These are phyloP conservation scores for Apiotrichum gracile DNA, from an alignment of 1,284 basidiomycete species.

Conservation along the genomic window DNA sequence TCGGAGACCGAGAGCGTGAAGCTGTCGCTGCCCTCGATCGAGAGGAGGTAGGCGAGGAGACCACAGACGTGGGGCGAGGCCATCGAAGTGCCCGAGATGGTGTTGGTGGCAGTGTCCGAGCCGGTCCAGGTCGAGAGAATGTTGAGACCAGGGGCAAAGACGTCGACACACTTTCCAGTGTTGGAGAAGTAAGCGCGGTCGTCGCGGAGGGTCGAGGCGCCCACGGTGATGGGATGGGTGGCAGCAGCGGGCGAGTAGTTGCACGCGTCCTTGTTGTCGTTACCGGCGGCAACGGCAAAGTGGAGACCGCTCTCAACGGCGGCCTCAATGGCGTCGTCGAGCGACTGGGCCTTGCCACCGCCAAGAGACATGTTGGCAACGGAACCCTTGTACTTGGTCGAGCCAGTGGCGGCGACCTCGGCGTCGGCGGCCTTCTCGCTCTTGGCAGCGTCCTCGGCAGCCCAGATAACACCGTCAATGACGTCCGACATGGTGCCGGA, in stretches of 20 bases:
- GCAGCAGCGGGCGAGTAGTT: constrained; percentile 73
- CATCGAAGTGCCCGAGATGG: constrained; percentile 59
- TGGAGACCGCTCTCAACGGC: constrained; percentile 81
- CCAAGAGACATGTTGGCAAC: constrained; percentile 98
- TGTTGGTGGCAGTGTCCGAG: constrained; percentile 56
- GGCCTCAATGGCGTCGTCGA: constrained; percentile 79
- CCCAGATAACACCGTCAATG: constrained; percentile 77
- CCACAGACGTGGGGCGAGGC: constrained; percentile 59
- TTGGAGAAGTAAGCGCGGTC: constrained; percentile 86
- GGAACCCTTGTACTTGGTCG: constrained; percentile 80
- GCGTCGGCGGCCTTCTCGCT: constrained; percentile 56
- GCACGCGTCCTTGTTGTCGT: constrained; percentile 60
- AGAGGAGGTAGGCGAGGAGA: constrained; percentile 75
- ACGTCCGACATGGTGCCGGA: constrained; percentile 96
- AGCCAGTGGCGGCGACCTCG: constrained; percentile 60
- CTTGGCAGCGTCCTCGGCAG: constrained; percentile 59
- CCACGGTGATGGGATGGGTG: constrained; percentile 74
- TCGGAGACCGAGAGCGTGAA: constrained; percentile 48
- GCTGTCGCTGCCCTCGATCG: constrained; percentile 61
- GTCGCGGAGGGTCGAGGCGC: constrained; percentile 72
- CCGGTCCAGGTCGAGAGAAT: constrained; percentile 73
- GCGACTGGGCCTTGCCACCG: constrained; percentile 82
- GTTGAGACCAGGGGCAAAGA: constrained; percentile 76
- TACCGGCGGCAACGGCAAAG: constrained; percentile 91
- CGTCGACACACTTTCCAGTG: constrained; percentile 69